These are phyloP conservation scores for Cokeromyces recurvatus DNA, from an alignment of 371 early-diverging fungal species.

Conservation along the genomic window DNA sequence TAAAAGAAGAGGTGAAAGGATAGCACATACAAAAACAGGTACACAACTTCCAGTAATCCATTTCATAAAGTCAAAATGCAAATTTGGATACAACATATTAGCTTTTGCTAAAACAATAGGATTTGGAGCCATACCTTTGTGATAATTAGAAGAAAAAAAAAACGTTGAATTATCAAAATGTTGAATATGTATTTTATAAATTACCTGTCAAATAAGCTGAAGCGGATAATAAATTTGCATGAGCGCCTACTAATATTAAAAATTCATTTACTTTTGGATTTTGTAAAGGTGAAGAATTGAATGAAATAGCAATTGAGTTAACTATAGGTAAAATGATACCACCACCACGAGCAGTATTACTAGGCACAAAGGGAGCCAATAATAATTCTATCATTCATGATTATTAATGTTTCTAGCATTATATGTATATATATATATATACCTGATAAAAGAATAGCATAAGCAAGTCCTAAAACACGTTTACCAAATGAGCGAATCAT, in stretches of 20 bases:
- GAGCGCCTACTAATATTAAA: constrained; percentile 49
- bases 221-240: constrained; percentile 62
- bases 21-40: constrained; percentile 41
- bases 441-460: constrained; percentile 54
- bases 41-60: constrained; percentile 59
- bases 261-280: constrained; percentile 43
- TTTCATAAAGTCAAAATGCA: constrained; percentile 54
- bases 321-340: constrained; percentile 69
- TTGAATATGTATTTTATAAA: background rate
- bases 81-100: constrained; percentile 38
- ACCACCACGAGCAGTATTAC: constrained; percentile 73
- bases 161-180: background rate
- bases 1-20: constrained; percentile 38
- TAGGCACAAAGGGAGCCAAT: constrained; percentile 68
- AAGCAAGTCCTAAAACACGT: constrained; percentile 54
- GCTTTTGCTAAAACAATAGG: constrained; percentile 59
- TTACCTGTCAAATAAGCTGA: constrained; percentile 61
- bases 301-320: constrained; percentile 51
- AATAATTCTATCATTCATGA: constrained; percentile 38
- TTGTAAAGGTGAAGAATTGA: constrained; percentile 37
- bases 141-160: too few relatives aligned
- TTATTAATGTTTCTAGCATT: too few relatives aligned
- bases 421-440: too few relatives aligned
- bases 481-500: constrained; percentile 54
- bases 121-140: constrained; percentile 62